A percentile compares a stretch with the other conserved stretches of the same genome.
Evolutionary conservation across 73 alveolate species (phyloP).

Genomic region (Durusdinium trenchii): DNA sequence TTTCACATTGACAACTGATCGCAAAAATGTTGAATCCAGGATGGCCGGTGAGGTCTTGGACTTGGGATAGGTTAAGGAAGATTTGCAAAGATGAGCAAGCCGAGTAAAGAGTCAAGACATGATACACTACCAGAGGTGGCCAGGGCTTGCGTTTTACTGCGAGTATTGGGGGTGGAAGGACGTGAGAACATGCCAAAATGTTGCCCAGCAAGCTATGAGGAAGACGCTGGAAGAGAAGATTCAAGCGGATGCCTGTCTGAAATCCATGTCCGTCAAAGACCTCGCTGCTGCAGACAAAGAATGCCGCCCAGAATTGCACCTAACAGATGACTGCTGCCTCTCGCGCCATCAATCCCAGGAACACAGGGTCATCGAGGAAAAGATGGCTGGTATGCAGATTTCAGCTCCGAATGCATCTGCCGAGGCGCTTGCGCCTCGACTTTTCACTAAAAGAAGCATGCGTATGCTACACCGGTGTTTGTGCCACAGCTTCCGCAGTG

Average conservation of each 20-base stretch:
- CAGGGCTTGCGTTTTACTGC: too few relatives aligned
- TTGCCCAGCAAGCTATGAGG: not conserved
- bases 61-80: too few relatives aligned
- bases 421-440: not conserved
- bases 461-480: too few relatives aligned
- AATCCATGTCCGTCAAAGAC: not conserved
- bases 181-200: not conserved
- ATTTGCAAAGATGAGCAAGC: too few relatives aligned
- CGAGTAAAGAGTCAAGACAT: too few relatives aligned
- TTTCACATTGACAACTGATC: too few relatives aligned
- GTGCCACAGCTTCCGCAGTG: too few relatives aligned
- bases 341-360: not conserved
- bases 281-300: not conserved
- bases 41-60: too few relatives aligned
- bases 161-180: not conserved
- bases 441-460: not conserved
- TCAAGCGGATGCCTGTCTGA: not conserved
- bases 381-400: constrained; percentile 16
- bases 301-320: not conserved
- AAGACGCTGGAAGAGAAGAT: constrained; percentile 65
- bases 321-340: not conserved
- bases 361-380: not conserved
- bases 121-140: too few relatives aligned
- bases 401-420: constrained; percentile 12
- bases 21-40: too few relatives aligned